phyloP scores from a whole-genome alignment of 805 yeast species.

The Barnettozyma populi region DNA sequence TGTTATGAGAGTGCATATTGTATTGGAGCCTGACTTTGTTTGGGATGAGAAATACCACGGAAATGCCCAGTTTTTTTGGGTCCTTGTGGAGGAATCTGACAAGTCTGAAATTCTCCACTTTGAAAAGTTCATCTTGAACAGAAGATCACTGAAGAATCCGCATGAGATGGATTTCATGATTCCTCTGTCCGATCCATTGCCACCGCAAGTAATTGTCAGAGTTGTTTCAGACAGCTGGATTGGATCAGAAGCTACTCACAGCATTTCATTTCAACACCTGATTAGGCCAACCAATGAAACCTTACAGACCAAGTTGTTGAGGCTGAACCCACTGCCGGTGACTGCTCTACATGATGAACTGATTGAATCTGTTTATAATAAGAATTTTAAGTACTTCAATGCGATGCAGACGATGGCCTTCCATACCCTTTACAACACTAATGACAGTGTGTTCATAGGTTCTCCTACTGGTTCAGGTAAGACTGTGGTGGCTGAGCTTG shows the following conservation, averaged over 20 bases:
- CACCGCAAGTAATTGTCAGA: constrained; percentile 78
- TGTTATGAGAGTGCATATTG: constrained; percentile 76
- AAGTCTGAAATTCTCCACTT: constrained; percentile 69
- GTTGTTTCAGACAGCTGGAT: constrained; percentile 85
- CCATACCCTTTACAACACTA: constrained; percentile 77
- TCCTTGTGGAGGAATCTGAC: constrained; percentile 83
- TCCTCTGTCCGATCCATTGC: constrained; percentile 84
- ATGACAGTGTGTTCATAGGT: constrained; percentile 83
- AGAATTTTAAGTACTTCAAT: constrained; percentile 78
- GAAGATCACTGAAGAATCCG: constrained; percentile 42
- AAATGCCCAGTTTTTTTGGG: constrained; percentile 82
- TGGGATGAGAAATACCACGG: constrained; percentile 89
- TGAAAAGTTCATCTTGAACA: constrained; percentile 70
- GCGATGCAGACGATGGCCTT: constrained; percentile 99
- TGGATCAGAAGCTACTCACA: constrained; percentile 70
- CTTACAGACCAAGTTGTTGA: constrained; percentile 70
- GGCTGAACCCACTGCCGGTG: constrained; percentile 81
- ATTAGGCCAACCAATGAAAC: constrained; percentile 87
- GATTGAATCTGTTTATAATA: constrained; percentile 62
- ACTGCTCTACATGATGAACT: constrained; percentile 67
- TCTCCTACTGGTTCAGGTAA: constrained; percentile 99
- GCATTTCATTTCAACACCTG: constrained; percentile 85
- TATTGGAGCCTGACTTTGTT: constrained; percentile 66
- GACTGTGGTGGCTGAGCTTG: constrained; percentile 93
- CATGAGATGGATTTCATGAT: constrained; percentile 90